Percentiles rank a stretch among this genome's conserved stretches.
phyloP scores from a whole-genome alignment of 805 yeast genomes.

The Yarrowia yakushimensis region DNA sequence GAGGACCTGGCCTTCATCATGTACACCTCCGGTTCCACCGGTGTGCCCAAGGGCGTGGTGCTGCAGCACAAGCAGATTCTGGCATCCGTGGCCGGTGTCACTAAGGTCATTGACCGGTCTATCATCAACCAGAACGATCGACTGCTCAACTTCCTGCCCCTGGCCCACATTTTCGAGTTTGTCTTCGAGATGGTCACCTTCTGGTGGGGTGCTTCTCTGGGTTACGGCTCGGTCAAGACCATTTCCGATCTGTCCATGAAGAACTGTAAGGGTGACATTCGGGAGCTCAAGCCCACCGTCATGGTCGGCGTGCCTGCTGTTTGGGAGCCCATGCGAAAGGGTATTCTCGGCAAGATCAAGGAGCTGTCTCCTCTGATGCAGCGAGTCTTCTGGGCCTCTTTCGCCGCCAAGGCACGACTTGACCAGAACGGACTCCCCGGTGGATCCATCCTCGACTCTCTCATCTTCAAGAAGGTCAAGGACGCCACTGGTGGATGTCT shows the following conservation, averaged over 20 bases:
- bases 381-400: slow-evolving; percentile 86
- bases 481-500: slow-evolving; percentile 93
- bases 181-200: slow-evolving; percentile 75
- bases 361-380: slow-evolving; percentile 64
- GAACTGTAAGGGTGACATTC: slow-evolving; percentile 86
- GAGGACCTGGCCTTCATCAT: slow-evolving; percentile 68
- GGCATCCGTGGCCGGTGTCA: slow-evolving; percentile 83
- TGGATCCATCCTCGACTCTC: slow-evolving; percentile 65
- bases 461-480: slow-evolving; percentile 82
- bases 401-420: slow-evolving; percentile 64
- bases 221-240: slow-evolving; percentile 92
- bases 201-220: slow-evolving; percentile 86
- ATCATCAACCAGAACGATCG: slow-evolving; percentile 58
- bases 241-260: slow-evolving; percentile 75
- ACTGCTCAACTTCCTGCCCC: slow-evolving; percentile 82
- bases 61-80: slow-evolving; percentile 63
- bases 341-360: slow-evolving; percentile 72
- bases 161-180: slow-evolving; percentile 94
- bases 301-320: slow-evolving; percentile 99
- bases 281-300: slow-evolving; percentile 80
- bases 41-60: slow-evolving; percentile 81
- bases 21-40: slow-evolving; percentile 88
- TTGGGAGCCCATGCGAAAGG: slow-evolving; percentile 94
- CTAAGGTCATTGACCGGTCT: slow-evolving; percentile 54
- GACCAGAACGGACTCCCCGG: slow-evolving; percentile 62